Conservation (phyloP, 2,329 filamentous ascomycete species). For the Fonsecaea pedrosoi region DNA sequence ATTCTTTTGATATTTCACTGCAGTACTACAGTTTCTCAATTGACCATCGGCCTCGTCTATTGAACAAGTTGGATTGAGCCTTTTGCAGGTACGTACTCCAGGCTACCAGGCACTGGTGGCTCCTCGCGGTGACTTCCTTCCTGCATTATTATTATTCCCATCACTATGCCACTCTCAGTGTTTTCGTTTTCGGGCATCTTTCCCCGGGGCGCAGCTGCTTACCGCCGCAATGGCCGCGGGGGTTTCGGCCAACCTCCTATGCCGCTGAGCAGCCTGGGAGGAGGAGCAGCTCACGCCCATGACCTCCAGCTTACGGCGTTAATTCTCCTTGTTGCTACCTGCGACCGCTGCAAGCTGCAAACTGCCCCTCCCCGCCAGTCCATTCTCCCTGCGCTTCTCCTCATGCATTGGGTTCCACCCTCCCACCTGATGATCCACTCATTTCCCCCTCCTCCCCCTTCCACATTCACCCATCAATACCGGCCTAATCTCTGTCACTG, state of each 20-base stretch:
- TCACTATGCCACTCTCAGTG: background rate
- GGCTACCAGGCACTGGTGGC: background rate
- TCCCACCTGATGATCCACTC: background rate
- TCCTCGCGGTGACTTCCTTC: background rate
- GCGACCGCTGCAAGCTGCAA: slow-evolving; percentile 12
- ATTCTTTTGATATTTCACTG: slow-evolving; percentile 11
- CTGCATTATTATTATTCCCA: background rate
- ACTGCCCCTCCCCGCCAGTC: slow-evolving; percentile 24
- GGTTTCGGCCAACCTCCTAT: slow-evolving; percentile 11
- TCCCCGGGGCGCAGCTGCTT: slow-evolving; percentile 4
- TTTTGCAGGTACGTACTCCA: slow-evolving; percentile 27
- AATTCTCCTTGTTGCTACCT: background rate
- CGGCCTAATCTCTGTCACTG: background rate
- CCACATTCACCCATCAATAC: slow-evolving; percentile 2
- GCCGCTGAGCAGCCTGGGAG: slow-evolving; percentile 2
- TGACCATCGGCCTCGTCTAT: background rate
- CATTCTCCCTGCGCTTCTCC: slow-evolving; percentile 19
- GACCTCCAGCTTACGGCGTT: background rate
- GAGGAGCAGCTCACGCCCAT: background rate
- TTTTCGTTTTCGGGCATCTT: slow-evolving; percentile 10
- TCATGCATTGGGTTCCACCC: slow-evolving; percentile 3
- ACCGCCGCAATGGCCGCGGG: background rate
- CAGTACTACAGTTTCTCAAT: slow-evolving; percentile 3
- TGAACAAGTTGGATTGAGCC: slow-evolving; percentile 4
- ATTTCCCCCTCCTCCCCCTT: background rate